Base-by-base conservation (phyloP, 2,329 filamentous ascomycete genomes). In the Fusarium metavorans region DNA sequence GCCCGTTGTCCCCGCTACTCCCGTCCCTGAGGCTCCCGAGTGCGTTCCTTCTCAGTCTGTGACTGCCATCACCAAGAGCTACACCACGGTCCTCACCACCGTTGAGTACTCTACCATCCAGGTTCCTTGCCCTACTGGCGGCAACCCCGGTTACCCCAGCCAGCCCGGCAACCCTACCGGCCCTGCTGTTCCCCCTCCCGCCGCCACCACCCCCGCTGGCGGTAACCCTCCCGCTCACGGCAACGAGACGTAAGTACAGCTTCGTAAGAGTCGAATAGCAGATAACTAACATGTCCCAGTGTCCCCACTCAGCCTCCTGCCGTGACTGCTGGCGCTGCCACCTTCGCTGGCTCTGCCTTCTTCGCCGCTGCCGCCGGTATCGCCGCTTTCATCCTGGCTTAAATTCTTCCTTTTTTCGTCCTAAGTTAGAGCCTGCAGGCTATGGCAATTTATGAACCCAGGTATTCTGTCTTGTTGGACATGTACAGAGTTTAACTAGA, bases 291-390 rank as follows among this genome's bases (percentile, higher is more conserved):
- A 25, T 35, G 4, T 32, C 10, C 1, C 41, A 78, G 76, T 37
- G 16, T 66, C 14, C 34, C 57, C 34, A 78, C 76, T 79, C 75
- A 77, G 75, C 78, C 81, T 73, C 81, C 83, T 70, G 78, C 80
- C 72, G 83, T 87, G 77, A 88, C 85, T 61, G 88, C 85, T 74
- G 89, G 87, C 81, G 89, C 89, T 75, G 84, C 85, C 78, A 84
- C 86, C 79, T 80, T 90, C 78, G 84, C 85, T 72, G 87, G 86
- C 85, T 90, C 88, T 71, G 85, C 85, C 80, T 71, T 87, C 79
- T 82, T 90, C 80, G 89, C 89, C 81, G 88, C 86, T 75, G 85
- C 83, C 58, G 89, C 87, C 82, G 89, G 88, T 84, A 80, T 88
- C 66, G 86, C 84, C 71, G 89, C 88, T 80, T 82, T 89, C 80